Evolutionary conservation across 306 rosid genomes (phyloP).

Genomic region (Cucurbita ficifolia): DNA sequence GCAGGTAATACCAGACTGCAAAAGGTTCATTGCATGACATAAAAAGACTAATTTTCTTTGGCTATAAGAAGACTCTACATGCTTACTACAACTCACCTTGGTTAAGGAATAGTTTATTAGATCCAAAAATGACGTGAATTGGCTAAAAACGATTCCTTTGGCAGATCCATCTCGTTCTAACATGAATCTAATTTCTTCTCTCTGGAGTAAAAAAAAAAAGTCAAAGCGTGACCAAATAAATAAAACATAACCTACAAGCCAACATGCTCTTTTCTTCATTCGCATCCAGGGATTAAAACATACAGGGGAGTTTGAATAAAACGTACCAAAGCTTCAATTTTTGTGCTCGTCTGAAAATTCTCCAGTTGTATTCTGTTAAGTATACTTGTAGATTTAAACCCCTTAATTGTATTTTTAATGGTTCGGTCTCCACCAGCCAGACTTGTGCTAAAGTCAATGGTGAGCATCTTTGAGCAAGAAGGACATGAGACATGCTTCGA

Average conservation of each 20-base stretch:
- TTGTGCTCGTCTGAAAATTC: constrained; percentile 88
- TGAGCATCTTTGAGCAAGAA: constrained; percentile 60
- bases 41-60: neutral
- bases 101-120: constrained; percentile 62
- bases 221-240: neutral
- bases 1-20: constrained; percentile 73
- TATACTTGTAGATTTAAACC: constrained; percentile 75
- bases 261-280: neutral
- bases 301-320: neutral
- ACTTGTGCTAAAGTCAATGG: constrained; percentile 54
- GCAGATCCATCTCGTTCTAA: constrained; percentile 92
- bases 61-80: constrained; percentile 5
- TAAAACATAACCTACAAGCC: neutral
- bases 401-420: constrained; percentile 52
- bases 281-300: neutral
- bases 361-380: constrained; percentile 64
- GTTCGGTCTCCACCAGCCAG: constrained; percentile 21
- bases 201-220: constrained; percentile 28
- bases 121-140: constrained; percentile 93
- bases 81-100: constrained; percentile 31
- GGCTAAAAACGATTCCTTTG: constrained; percentile 87
- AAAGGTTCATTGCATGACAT: constrained; percentile 11
- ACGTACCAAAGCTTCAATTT: constrained; percentile 95
- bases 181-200: constrained; percentile 91
- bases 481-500: constrained; percentile 63